phyloP scores from a whole-genome alignment of 495 filamentous ascomycete species.

The Usnea hakonensis region DNA sequence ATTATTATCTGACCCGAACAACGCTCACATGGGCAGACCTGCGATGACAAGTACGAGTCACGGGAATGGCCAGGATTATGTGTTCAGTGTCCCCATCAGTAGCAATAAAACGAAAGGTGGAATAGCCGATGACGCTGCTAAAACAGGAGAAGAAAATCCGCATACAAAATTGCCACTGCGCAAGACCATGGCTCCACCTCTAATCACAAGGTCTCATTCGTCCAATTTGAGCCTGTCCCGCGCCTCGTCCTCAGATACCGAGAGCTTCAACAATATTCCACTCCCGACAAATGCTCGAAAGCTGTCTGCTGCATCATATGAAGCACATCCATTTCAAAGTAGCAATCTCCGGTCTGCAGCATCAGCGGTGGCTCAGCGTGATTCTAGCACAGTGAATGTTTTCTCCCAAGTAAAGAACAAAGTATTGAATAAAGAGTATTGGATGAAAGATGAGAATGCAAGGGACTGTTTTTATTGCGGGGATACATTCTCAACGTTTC shows the following conservation, averaged over 20 bases:
- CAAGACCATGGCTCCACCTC: constrained; percentile 20
- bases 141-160: constrained; percentile 19
- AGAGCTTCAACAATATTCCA: constrained; percentile 16
- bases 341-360: constrained; percentile 10
- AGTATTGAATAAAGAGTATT: constrained; percentile 87
- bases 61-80: background rate
- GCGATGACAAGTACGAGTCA: background rate
- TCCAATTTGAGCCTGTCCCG: constrained; percentile 45
- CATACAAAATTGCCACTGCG: constrained; percentile 22
- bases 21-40: background rate
- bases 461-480: constrained; percentile 95
- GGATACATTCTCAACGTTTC: constrained; percentile 83
- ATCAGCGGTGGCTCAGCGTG: constrained; percentile 34
- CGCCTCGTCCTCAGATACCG: constrained; percentile 49
- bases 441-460: constrained; percentile 98
- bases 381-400: constrained; percentile 49
- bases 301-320: too few species aligned
- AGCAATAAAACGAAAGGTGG: constrained; percentile 26
- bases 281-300: background rate
- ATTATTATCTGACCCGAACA: constrained; percentile 1
- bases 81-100: background rate
- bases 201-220: constrained; percentile 45
- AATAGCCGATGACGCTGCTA: constrained; percentile 27
- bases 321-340: constrained; percentile 6
- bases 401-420: constrained; percentile 69